Evolutionary conservation across 192 early-diverging fungal species (phyloP), one percentile per base, ranked within the genome.

Genomic region (Coemansia sp.): DNA sequence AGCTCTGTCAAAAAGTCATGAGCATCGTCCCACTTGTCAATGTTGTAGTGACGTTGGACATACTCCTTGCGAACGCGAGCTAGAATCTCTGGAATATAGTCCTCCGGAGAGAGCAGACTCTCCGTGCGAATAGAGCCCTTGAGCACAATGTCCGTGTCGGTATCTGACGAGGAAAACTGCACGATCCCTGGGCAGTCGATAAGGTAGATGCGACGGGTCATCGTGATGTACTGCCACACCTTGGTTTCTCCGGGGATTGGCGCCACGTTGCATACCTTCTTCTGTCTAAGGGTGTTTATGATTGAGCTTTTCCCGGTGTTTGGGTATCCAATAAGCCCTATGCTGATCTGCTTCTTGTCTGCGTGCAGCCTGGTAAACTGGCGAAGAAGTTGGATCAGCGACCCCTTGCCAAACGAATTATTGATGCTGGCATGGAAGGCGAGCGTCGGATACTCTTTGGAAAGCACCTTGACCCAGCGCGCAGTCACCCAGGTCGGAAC

Each of bases 121-220:
- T 98, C 93, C 2, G 96, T 86, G 63, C 97, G 91, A 13, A 94
- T 93, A 19, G 95, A 93, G 44, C 97, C 97, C 85, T 92, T 98
- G 58, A 99, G 86, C 25, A 99, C 91, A 81, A 98, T 94, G 57
- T 99, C 97, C 5, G 88, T 88, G 61, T 98, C 96, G 2, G 89
- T 87, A 79, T 98, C 96, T 9, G 91, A 89, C 10, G 88, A 65
- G 42, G 87, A 86, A 11, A 92, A 91, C 59, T 92, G 91, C 54
- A 99, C 97, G 40, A 99, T 91, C 64, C 97, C 97, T 23, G 97
- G 97, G 78, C 97, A 99, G 72, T 99, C 97, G 69, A 99, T 98
- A 45, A 99, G 82, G 70, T 96, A 99, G 62, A 99, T 99, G 55
- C 92, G 89, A 64, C 94, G 94, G 86, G 95, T 99, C 66, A 99